Conservation (phyloP, 495 filamentous ascomycete species). For the Penicillium verhagenii region DNA sequence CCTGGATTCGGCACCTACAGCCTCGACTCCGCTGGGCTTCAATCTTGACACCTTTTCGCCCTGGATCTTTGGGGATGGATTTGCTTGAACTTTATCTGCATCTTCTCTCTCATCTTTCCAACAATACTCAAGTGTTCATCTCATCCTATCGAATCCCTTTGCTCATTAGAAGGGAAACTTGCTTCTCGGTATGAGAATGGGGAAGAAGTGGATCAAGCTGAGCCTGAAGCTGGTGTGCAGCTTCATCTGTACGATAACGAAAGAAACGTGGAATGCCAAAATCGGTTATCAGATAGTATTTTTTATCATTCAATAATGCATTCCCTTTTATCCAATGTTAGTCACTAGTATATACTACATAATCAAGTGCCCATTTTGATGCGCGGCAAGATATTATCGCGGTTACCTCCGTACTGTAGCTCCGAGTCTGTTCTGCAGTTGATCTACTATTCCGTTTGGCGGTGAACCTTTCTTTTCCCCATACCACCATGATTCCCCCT, state of each 20-base stretch:
- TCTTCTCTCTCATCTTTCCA: neutral
- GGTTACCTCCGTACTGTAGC: neutral
- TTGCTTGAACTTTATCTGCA: slow-evolving; percentile 17
- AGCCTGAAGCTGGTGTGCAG: slow-evolving; percentile 21
- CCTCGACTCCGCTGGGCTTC: slow-evolving; percentile 1
- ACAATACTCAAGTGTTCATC: neutral
- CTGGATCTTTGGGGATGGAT: slow-evolving; percentile 9
- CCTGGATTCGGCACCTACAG: slow-evolving; percentile 6
- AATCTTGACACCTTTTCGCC: neutral
- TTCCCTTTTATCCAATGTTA: no score
- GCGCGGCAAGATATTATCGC: neutral
- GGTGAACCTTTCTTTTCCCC: slow-evolving; percentile 21
- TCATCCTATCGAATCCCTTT: neutral
- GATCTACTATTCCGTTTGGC: slow-evolving; percentile 11
- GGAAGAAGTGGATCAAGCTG: slow-evolving; percentile 16
- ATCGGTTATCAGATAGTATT: neutral
- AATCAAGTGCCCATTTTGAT: no score
- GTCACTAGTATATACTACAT: no score
- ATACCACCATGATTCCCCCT: slow-evolving; percentile 60
- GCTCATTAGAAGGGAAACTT: neutral
- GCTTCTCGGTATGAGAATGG: slow-evolving; percentile 10
- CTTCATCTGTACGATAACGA: slow-evolving; percentile 48
- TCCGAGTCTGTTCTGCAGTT: neutral
- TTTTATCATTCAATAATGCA: neutral
- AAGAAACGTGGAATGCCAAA: slow-evolving; percentile 42